Evolutionary conservation across 75 land plant genomes (phyloP).

Genomic region (Picea sitchensis): DNA sequence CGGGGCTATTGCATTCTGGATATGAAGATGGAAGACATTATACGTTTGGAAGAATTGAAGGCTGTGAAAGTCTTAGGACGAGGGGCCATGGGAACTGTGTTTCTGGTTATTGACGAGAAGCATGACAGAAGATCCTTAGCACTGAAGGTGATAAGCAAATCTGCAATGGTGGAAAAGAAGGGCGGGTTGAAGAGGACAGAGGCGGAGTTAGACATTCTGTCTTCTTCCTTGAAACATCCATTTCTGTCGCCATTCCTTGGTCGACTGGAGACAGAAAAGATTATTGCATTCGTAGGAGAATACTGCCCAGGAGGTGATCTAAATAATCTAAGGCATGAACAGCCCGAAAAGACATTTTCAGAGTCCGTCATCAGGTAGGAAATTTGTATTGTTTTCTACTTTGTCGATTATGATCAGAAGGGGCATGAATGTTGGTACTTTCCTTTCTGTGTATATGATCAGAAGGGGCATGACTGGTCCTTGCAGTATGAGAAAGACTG

Average conservation of each 20-base stretch:
- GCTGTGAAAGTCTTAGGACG: not conserved
- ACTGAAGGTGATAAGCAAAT: conserved; percentile 1
- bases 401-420: not conserved
- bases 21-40: not conserved
- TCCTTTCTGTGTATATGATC: no score
- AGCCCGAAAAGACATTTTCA: conserved; percentile 64
- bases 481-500: no score
- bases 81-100: conserved; percentile 7
- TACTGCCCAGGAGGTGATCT: conserved; percentile 85
- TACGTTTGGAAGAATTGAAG: not conserved
- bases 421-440: no score
- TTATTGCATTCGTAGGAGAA: conserved; percentile 39
- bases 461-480: no score
- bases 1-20: not conserved
- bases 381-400: not conserved
- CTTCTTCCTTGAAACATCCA: conserved; percentile 34
- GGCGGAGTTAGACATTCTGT: not conserved
- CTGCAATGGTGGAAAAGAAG: not conserved
- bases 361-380: conserved; percentile 35
- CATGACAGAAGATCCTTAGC: not conserved
- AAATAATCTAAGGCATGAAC: conserved; percentile 59
- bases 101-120: conserved; percentile 1
- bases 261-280: conserved; percentile 30
- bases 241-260: conserved; percentile 61
- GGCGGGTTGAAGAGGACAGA: not conserved